Evolutionary conservation across 495 filamentous ascomycete species (phyloP).

Genomic region (Lineolata rhizophorae): DNA sequence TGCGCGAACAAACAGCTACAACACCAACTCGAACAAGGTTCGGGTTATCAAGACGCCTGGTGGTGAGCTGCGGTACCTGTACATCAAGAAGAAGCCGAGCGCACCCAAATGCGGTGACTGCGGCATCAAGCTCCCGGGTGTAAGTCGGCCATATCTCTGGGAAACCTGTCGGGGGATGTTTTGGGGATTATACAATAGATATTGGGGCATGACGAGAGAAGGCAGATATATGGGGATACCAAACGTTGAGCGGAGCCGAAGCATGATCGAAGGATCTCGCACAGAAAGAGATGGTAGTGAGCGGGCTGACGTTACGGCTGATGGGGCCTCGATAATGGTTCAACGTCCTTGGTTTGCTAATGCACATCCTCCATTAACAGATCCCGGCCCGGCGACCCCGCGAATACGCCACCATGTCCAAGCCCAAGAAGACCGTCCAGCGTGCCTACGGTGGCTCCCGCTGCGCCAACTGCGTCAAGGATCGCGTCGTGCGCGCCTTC

Average conservation of each 20-base stretch:
- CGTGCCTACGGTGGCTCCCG: conserved; percentile 94
- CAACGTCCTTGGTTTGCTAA: too few species aligned
- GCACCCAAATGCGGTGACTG: conserved; percentile 83
- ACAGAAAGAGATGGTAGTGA: too few species aligned
- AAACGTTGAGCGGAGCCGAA: too few species aligned
- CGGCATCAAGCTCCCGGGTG: conserved; percentile 80
- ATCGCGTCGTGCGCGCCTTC: conserved; percentile 91
- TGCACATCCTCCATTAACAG: conserved; percentile 31
- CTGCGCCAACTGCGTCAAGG: conserved; percentile 96
- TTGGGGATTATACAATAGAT: too few species aligned
- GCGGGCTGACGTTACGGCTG: too few species aligned
- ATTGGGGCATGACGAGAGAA: too few species aligned
- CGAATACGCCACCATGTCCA: conserved; percentile 88
- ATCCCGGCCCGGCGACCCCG: conserved; percentile 90
- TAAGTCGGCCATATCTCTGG: too few species aligned
- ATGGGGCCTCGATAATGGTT: too few species aligned
- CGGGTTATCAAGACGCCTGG: conserved; percentile 91
- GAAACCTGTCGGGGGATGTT: too few species aligned
- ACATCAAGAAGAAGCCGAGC: conserved; percentile 96
- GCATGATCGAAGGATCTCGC: too few species aligned
- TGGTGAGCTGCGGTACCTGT: conserved; percentile 79
- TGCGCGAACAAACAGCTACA: too few species aligned
- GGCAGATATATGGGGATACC: too few species aligned
- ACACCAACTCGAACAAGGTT: conserved; percentile 91
- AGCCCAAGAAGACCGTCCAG: conserved; percentile 97